Conservation (phyloP, 2,329 filamentous ascomycete genomes). For the Rhinocladiella similis region DNA sequence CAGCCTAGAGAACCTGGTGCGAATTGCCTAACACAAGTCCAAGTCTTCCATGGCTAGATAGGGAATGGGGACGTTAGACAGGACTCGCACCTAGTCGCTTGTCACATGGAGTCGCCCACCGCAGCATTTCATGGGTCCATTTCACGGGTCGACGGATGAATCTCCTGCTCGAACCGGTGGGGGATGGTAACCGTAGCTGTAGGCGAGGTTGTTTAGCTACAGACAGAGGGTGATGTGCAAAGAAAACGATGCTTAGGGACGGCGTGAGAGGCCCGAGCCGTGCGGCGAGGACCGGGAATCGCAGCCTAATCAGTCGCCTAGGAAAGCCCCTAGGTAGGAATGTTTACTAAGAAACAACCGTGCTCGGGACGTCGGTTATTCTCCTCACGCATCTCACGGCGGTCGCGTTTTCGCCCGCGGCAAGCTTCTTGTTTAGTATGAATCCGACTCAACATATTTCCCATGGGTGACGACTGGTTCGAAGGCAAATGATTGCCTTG, state of each 20-base stretch:
- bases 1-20: background rate
- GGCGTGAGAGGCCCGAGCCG: constrained; percentile 13
- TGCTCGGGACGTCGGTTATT: background rate
- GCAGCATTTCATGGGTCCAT: background rate
- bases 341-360: background rate
- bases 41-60: too few species aligned
- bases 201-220: background rate
- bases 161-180: too few species aligned
- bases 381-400: background rate
- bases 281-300: background rate
- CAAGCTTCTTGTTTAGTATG: too few species aligned
- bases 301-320: constrained; percentile 1
- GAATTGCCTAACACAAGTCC: background rate
- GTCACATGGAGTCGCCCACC: background rate
- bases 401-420: too few species aligned
- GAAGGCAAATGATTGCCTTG: background rate
- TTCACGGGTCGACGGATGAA: too few species aligned
- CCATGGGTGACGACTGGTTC: background rate
- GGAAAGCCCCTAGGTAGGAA: background rate
- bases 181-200: background rate
- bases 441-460: background rate
- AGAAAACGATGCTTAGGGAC: background rate
- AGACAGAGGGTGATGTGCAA: background rate
- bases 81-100: background rate
- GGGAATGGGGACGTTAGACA: too few species aligned